phyloP scores from a whole-genome alignment of 2,329 filamentous ascomycete species.

The Neospermospora avenae region DNA sequence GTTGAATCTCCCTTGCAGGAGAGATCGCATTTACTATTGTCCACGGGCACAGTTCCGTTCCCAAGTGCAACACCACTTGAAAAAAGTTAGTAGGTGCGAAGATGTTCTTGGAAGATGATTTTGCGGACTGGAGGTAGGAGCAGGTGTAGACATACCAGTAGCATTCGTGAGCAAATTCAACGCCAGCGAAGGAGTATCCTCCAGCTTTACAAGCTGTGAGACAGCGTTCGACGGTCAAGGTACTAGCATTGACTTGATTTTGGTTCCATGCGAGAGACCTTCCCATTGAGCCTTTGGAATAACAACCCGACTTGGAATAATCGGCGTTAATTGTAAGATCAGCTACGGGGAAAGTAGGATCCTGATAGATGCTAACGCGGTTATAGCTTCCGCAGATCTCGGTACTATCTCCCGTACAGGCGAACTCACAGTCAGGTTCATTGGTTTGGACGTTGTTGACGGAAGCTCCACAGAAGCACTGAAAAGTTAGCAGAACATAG shows the following conservation, averaged over 20 bases:
- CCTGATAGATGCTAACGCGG: constrained; percentile 35
- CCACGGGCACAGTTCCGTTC: constrained; percentile 27
- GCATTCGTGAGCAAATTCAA: constrained; percentile 40
- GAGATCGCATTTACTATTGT: constrained; percentile 32
- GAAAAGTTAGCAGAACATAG: constrained; percentile 25
- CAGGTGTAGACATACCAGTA: constrained; percentile 31
- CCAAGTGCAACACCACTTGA: constrained; percentile 36
- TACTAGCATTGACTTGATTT: constrained; percentile 31
- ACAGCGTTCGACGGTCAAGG: constrained; percentile 37
- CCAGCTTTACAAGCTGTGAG: constrained; percentile 38
- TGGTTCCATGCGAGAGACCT: constrained; percentile 33
- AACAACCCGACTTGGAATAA: constrained; percentile 39
- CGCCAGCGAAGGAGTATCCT: constrained; percentile 39
- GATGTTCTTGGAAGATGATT: not conserved
- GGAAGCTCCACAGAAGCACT: constrained; percentile 37
- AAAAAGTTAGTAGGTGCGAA: not conserved
- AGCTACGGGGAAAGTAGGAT: constrained; percentile 35
- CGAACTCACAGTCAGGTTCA: constrained; percentile 27
- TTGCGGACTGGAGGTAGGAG: not conserved
- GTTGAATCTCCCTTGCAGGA: constrained; percentile 36
- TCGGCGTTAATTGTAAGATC: constrained; percentile 31
- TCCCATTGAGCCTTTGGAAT: constrained; percentile 36
- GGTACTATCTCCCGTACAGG: constrained; percentile 27
- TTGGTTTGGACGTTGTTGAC: constrained; percentile 31
- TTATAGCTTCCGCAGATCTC: constrained; percentile 30